Evolutionary conservation across 805 yeast genomes (phyloP).

Genomic region (Clavispora carvajalis): DNA sequence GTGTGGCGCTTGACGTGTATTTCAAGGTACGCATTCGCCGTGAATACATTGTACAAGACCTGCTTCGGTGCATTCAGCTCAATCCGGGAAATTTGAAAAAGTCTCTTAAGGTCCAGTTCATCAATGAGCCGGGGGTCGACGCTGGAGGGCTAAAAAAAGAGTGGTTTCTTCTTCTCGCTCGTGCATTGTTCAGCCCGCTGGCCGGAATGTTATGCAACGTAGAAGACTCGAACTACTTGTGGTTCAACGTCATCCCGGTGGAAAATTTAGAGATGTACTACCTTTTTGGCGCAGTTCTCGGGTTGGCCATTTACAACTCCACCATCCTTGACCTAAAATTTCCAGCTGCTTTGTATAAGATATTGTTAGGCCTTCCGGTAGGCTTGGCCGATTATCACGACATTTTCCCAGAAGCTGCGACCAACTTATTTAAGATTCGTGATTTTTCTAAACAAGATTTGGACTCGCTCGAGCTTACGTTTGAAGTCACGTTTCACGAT

Average conservation of each 20-base stretch:
- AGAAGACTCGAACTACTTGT: slow-evolving; percentile 64
- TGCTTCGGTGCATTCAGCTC: slow-evolving; percentile 55
- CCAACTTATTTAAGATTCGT: slow-evolving; percentile 27
- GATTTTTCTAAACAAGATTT: slow-evolving; percentile 23
- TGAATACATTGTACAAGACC: slow-evolving; percentile 62
- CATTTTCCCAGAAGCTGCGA: slow-evolving; percentile 62
- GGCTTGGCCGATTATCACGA: slow-evolving; percentile 61
- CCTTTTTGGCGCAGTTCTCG: slow-evolving; percentile 80
- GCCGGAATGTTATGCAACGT: slow-evolving; percentile 63
- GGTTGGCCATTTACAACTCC: slow-evolving; percentile 87
- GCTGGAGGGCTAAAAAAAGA: slow-evolving; percentile 94
- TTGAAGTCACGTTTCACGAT: slow-evolving; percentile 58
- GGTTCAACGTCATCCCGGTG: slow-evolving; percentile 60
- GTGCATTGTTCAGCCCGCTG: slow-evolving; percentile 62
- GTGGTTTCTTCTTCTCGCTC: slow-evolving; percentile 79
- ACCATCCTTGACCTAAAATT: slow-evolving; percentile 76
- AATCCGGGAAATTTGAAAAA: slow-evolving; percentile 63
- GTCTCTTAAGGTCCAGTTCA: slow-evolving; percentile 70
- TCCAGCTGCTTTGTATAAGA: slow-evolving; percentile 73
- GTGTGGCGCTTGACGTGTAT: slow-evolving; percentile 59
- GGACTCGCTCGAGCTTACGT: slow-evolving; percentile 45
- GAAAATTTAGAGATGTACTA: slow-evolving; percentile 53
- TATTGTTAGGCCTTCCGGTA: slow-evolving; percentile 52
- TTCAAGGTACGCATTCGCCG: slow-evolving; percentile 69
- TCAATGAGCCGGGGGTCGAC: slow-evolving; percentile 89